Conservation (phyloP, 495 filamentous ascomycete genomes). For the Clavariopsis aquatica region DNA sequence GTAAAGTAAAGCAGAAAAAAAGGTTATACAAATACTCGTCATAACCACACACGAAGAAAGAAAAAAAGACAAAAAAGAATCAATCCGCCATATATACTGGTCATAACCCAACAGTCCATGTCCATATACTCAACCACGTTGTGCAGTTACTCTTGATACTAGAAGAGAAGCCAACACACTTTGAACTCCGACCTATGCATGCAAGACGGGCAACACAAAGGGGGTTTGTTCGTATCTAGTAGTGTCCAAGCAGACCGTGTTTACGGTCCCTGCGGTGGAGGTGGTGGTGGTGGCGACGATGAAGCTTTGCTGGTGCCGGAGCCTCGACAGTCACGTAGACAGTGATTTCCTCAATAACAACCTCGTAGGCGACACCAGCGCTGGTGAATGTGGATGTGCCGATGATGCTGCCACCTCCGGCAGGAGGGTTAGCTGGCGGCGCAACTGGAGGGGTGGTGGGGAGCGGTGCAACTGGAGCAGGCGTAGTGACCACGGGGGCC, state of each 20-base stretch:
- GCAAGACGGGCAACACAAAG: background rate
- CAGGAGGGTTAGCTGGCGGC: slow-evolving; percentile 5
- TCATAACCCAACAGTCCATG: too few relatives aligned
- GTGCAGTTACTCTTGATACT: background rate
- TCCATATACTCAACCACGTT: too few relatives aligned
- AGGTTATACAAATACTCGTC: background rate
- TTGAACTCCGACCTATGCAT: background rate
- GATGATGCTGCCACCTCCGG: slow-evolving; percentile 20
- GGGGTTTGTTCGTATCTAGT: background rate
- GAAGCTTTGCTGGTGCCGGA: slow-evolving; percentile 2
- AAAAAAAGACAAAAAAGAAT: background rate
- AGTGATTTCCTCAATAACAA: slow-evolving; percentile 42
- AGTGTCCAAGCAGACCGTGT: slow-evolving; percentile 21
- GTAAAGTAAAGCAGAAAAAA: slow-evolving; percentile 3
- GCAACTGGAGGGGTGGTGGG: slow-evolving; percentile 13
- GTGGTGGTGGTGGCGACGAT: slow-evolving; percentile 19
- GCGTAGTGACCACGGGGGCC: background rate
- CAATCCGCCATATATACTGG: background rate
- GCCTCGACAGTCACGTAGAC: slow-evolving; percentile 31
- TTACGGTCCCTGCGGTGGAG: slow-evolving; percentile 25
- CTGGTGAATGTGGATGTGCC: slow-evolving; percentile 42
- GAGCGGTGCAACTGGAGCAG: slow-evolving; percentile 2
- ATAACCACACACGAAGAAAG: background rate
- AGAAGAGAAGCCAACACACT: background rate
- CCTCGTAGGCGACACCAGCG: slow-evolving; percentile 40